Conservation (phyloP, 2,329 filamentous ascomycete genomes). For the Xylaria sp. region DNA sequence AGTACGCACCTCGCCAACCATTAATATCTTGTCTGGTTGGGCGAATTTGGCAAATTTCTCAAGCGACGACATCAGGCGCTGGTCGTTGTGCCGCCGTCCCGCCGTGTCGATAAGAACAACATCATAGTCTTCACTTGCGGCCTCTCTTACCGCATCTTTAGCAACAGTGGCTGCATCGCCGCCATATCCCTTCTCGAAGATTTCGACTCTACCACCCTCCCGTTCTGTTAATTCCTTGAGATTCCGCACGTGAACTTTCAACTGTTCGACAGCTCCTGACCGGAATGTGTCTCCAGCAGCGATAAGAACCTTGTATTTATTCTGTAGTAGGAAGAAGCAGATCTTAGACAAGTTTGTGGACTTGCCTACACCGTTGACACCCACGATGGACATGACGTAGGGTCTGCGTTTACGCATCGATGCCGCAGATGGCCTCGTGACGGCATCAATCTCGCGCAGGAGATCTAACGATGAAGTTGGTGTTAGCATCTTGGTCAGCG, state of each 20-base stretch:
- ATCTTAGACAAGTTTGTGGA: slow-evolving; percentile 98
- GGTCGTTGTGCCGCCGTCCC: slow-evolving; percentile 93
- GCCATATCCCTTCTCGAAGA: slow-evolving; percentile 97
- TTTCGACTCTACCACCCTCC: slow-evolving; percentile 85
- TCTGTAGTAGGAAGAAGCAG: slow-evolving; percentile 96
- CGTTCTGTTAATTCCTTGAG: slow-evolving; percentile 87
- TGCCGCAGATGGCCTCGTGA: slow-evolving; percentile 73
- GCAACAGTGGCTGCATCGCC: slow-evolving; percentile 97
- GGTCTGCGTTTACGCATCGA: slow-evolving; percentile 76
- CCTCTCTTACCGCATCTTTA: slow-evolving; percentile 89
- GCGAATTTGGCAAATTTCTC: slow-evolving; percentile 98
- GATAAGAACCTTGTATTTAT: slow-evolving; percentile 94
- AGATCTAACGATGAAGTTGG: slow-evolving; percentile 95
- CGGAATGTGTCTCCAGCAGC: slow-evolving; percentile 97
- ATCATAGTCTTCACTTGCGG: slow-evolving; percentile 79
- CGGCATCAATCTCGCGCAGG: slow-evolving; percentile 88
- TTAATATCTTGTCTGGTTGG: slow-evolving; percentile 96
- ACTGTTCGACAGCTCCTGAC: slow-evolving; percentile 95
- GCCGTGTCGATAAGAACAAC: slow-evolving; percentile 98
- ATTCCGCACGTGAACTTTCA: slow-evolving; percentile 94
- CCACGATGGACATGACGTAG: slow-evolving; percentile 98
- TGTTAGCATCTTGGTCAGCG: slow-evolving; percentile 93
- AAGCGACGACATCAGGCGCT: slow-evolving; percentile 92
- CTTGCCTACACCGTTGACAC: slow-evolving; percentile 98
- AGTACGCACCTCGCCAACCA: slow-evolving; percentile 76